Evolutionary conservation across 257 asterid genomes (phyloP).

Genomic region (Lycium barbarum): DNA sequence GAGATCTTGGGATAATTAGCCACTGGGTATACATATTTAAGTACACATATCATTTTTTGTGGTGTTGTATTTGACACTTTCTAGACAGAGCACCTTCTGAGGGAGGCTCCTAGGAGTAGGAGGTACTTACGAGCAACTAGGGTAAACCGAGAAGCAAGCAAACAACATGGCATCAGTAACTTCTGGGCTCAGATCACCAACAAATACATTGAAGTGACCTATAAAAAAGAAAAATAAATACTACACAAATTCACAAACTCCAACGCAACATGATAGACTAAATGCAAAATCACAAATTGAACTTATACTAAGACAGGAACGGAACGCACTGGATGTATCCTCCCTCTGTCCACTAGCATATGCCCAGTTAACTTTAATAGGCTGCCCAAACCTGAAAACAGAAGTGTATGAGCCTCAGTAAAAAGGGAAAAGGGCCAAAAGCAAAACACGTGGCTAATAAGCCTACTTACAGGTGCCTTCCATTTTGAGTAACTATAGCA

Average conservation of each 20-base stretch:
- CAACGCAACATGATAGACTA: background rate
- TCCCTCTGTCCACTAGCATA: slow-evolving; percentile 94
- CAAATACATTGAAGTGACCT: slow-evolving; percentile 93
- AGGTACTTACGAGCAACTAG: slow-evolving; percentile 85
- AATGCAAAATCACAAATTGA: background rate
- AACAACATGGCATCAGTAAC: slow-evolving; percentile 93
- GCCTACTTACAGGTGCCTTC: slow-evolving; percentile 68
- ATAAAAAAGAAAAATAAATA: background rate
- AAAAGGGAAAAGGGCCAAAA: slow-evolving; percentile 11
- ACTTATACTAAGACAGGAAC: background rate
- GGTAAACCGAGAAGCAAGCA: slow-evolving; percentile 85
- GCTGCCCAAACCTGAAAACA: slow-evolving; percentile 90
- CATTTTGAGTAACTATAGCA: slow-evolving; percentile 56
- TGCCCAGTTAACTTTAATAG: slow-evolving; percentile 98
- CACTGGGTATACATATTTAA: background rate
- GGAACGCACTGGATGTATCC: slow-evolving; percentile 80
- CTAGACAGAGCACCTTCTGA: slow-evolving; percentile 11
- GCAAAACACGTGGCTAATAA: background rate
- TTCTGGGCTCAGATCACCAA: slow-evolving; percentile 97
- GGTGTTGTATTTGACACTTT: background rate
- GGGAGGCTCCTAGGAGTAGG: background rate
- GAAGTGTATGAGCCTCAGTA: slow-evolving; percentile 29
- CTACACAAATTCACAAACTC: background rate
- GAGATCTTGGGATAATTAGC: slow-evolving; percentile 1
- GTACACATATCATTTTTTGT: background rate